Conservation (phyloP, 805 yeast species). For the Candida germanica region DNA sequence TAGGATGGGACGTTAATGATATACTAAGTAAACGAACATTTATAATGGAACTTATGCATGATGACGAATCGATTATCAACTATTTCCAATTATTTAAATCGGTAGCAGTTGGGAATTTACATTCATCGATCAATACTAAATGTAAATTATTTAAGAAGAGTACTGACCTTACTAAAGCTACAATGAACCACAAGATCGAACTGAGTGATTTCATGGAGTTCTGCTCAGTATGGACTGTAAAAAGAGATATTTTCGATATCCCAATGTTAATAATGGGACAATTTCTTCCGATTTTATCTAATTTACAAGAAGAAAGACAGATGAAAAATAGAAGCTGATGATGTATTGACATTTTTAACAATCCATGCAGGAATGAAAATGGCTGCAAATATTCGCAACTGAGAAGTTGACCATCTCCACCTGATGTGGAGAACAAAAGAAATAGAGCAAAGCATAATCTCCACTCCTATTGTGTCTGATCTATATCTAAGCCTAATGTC, state of each 20-base stretch:
- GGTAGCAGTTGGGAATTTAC: slow-evolving; percentile 66
- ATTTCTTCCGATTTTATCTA: slow-evolving; percentile 58
- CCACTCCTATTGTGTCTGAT: too few relatives aligned
- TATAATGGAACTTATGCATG: slow-evolving; percentile 74
- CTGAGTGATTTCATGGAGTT: slow-evolving; percentile 48
- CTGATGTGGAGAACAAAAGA: too few relatives aligned
- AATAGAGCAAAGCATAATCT: too few relatives aligned
- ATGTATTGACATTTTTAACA: too few relatives aligned
- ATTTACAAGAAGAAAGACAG: background rate
- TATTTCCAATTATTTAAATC: slow-evolving; percentile 71
- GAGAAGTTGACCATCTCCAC: too few relatives aligned
- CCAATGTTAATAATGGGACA: slow-evolving; percentile 85
- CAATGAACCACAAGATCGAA: slow-evolving; percentile 16
- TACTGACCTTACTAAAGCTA: slow-evolving; percentile 16
- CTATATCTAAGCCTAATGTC: too few relatives aligned
- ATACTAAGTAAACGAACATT: slow-evolving; percentile 58
- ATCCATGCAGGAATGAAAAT: too few relatives aligned
- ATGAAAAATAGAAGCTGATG: too few relatives aligned
- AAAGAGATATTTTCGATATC: slow-evolving; percentile 77
- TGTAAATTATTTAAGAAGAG: slow-evolving; percentile 41
- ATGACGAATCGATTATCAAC: slow-evolving; percentile 67
- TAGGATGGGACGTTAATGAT: slow-evolving; percentile 60
- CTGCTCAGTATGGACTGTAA: slow-evolving; percentile 82
- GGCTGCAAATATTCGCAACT: too few relatives aligned
- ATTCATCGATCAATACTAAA: slow-evolving; percentile 49